A percentile compares a stretch with the other conserved stretches of the same genome.
Conservation (phyloP, 331 rosid genomes). For the Erythrophleum ivorense region DNA sequence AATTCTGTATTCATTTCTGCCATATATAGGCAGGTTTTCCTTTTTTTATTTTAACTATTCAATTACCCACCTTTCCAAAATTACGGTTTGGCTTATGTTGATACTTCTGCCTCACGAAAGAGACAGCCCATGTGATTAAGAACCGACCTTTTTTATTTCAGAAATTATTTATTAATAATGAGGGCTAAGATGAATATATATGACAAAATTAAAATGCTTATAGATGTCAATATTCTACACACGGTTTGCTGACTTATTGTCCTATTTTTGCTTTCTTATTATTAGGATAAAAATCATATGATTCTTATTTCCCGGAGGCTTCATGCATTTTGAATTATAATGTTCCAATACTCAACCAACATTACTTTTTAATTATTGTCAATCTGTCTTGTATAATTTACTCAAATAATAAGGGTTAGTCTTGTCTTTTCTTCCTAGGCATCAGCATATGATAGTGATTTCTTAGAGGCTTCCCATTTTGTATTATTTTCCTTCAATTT, state of each 20-base stretch:
- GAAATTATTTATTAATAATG: constrained; percentile 53
- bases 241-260: constrained; percentile 8
- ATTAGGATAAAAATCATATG: constrained; percentile 39
- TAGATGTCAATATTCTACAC: constrained; percentile 21
- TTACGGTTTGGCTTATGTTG: constrained; percentile 33
- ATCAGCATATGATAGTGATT: constrained; percentile 32
- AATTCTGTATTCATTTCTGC: not conserved
- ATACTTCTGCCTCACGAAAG: constrained; percentile 39
- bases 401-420: not conserved
- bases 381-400: constrained; percentile 1
- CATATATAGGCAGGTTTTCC: not conserved
- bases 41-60: not conserved
- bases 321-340: constrained; percentile 39
- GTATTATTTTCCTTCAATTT: not conserved
- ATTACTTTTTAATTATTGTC: not conserved
- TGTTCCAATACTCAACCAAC: constrained; percentile 19
- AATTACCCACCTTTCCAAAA: constrained; percentile 31
- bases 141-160: constrained; percentile 36
- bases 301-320: constrained; percentile 45
- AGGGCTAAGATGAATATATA: constrained; percentile 35
- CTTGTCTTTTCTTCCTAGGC: constrained; percentile 24
- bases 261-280: constrained; percentile 19
- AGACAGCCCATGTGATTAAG: constrained; percentile 77
- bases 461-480: constrained; percentile 32
- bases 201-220: constrained; percentile 43